A percentile compares a stretch with the other conserved stretches of the same genome.
These are phyloP conservation scores for Haplographium delicatum DNA, from an alignment of 495 filamentous ascomycete genomes.

Conservation along the genomic window DNA sequence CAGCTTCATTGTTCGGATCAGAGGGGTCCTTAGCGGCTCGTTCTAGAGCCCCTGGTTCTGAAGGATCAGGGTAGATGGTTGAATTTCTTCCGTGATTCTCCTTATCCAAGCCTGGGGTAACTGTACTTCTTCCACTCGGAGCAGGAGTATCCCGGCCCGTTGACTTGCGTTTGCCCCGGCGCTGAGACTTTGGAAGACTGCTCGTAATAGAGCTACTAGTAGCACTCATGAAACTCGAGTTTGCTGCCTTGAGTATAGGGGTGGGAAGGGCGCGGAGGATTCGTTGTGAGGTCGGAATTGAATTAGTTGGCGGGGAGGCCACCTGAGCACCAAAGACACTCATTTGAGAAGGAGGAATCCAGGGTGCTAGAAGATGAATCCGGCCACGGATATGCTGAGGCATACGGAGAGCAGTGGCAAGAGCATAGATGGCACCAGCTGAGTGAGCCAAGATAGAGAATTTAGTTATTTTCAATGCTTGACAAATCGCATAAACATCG, in stretches of 20 bases:
- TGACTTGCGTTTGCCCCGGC: conserved; percentile 55
- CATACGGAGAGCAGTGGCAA: conserved; percentile 92
- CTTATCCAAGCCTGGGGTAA: conserved; percentile 22
- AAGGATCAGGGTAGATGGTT: conserved; percentile 24
- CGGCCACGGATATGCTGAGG: conserved; percentile 92
- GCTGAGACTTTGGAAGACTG: conserved; percentile 68
- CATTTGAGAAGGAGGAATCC: conserved; percentile 98
- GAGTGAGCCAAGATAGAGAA: conserved; percentile 98
- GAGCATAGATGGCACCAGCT: conserved; percentile 93
- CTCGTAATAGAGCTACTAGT: conserved; percentile 86
- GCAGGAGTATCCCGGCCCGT: conserved; percentile 35
- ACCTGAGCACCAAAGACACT: conserved; percentile 73
- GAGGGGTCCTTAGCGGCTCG: conserved; percentile 23
- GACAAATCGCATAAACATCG: conserved; percentile 93
- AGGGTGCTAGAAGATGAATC: conserved; percentile 92
- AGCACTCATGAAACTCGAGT: conserved; percentile 88
- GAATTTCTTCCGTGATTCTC: conserved; percentile 25
- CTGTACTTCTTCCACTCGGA: conserved; percentile 28
- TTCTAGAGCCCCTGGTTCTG: conserved; percentile 18
- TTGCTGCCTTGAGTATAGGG: conserved; percentile 86
- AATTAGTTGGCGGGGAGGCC: conserved; percentile 67
- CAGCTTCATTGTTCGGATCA: conserved; percentile 26
- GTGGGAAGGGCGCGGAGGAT: conserved; percentile 90
- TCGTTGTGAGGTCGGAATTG: conserved; percentile 85
- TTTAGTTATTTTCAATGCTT: conserved; percentile 85